Conservation (phyloP, 2,329 filamentous ascomycete species). For the Beauveria australis region DNA sequence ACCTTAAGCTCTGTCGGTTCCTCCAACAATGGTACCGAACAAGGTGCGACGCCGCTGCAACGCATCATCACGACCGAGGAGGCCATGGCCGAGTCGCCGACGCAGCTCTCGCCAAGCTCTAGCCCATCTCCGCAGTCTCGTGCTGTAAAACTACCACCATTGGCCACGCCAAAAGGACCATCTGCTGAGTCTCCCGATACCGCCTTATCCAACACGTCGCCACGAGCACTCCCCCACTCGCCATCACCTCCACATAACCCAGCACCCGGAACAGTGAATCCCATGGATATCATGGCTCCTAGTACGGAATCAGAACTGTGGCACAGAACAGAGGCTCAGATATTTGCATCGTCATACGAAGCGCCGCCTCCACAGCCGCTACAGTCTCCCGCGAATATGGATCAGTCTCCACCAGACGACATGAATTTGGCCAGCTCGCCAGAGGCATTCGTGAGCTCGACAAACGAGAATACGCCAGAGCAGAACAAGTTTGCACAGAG, state of each 20-base stretch:
- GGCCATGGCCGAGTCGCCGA: slow-evolving; percentile 23
- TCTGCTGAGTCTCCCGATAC: slow-evolving; percentile 6
- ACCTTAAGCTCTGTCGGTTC: slow-evolving; percentile 19
- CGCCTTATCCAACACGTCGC: slow-evolving; percentile 14
- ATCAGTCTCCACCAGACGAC: background rate
- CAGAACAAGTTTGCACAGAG: background rate
- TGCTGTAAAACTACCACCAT: background rate
- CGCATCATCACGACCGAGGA: slow-evolving; percentile 12
- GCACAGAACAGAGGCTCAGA: slow-evolving; percentile 29
- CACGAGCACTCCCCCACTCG: slow-evolving; percentile 10
- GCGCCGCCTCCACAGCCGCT: slow-evolving; percentile 16
- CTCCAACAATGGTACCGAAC: slow-evolving; percentile 3
- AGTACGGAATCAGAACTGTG: slow-evolving; percentile 29
- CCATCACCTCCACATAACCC: slow-evolving; percentile 26
- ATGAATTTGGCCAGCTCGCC: background rate
- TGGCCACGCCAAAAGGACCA: slow-evolving; percentile 4
- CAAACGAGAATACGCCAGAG: background rate
- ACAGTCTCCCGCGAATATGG: background rate
- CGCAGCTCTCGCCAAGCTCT: slow-evolving; percentile 18
- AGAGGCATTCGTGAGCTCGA: background rate
- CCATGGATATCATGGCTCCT: slow-evolving; percentile 45
- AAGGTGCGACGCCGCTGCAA: slow-evolving; percentile 10
- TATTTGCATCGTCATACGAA: slow-evolving; percentile 21
- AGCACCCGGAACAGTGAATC: slow-evolving; percentile 41
- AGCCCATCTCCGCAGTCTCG: background rate